These are phyloP conservation scores for Blastocladiella emersonii DNA, from an alignment of 371 early-diverging fungal genomes.

Conservation along the genomic window DNA sequence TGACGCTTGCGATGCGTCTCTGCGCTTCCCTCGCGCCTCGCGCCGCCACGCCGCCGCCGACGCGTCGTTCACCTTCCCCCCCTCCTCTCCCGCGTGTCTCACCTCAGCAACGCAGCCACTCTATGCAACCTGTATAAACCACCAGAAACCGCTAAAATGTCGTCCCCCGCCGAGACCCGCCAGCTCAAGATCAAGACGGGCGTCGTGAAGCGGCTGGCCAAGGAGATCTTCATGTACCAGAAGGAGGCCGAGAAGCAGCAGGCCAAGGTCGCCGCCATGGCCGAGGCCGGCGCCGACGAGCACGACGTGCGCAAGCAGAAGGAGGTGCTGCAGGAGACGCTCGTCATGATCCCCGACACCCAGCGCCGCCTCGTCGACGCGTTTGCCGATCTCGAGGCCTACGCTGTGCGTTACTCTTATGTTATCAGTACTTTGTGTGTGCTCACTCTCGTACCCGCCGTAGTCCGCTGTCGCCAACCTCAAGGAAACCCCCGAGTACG, in stretches of 20 bases:
- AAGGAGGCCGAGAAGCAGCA: conserved; percentile 48
- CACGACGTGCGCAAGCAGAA: conserved; percentile 58
- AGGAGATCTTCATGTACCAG: conserved; percentile 42
- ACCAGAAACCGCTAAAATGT: no score
- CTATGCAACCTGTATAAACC: no score
- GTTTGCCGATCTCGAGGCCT: conserved; percentile 33
- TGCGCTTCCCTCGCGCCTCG: no score
- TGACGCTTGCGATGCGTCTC: no score
- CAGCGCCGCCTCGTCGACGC: conserved; percentile 43
- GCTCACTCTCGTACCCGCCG: not conserved
- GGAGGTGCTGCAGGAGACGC: conserved; percentile 61
- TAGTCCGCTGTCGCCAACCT: not conserved
- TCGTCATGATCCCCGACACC: conserved; percentile 58
- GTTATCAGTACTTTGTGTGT: accelerated
- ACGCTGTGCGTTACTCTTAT: conserved; percentile 19
- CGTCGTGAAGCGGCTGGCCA: conserved; percentile 38
- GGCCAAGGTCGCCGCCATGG: conserved; percentile 46
- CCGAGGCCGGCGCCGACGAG: conserved; percentile 40
- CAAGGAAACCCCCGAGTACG: not conserved
- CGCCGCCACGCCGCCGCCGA: no score
- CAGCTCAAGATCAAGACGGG: conserved; percentile 57
- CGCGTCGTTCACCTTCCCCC: no score
- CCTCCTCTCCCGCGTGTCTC: no score
- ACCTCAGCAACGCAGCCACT: no score
- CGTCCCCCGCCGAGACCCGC: conserved; percentile 14